Base-by-base conservation (phyloP, 495 filamentous ascomycete genomes). In the Monascus purpureus region DNA sequence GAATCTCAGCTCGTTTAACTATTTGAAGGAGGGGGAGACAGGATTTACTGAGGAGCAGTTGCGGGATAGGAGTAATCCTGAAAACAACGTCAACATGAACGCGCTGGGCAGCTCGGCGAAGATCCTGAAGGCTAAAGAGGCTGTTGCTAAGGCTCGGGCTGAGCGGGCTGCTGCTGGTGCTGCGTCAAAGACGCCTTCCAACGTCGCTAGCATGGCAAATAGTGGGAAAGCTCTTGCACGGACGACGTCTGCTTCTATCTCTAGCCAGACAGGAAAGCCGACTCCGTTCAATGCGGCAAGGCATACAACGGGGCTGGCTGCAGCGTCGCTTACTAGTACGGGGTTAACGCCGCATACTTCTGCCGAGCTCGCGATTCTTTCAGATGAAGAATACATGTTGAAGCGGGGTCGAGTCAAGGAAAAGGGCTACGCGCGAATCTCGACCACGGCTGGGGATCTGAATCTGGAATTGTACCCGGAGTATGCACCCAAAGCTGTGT, bases 331-430 rank as follows among this genome's bases (percentile, higher is more conserved):
- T 47, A 99, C 90, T 24, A 86, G 78, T 41, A 99, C 90, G 0
- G 87, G 88, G 16, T 55, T 96, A 30, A 96, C 92, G 9, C 87
- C 87, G 0, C 80, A 92, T 43, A 99, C 90, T 0, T 76, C 78
- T 37, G 75, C 65, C 40, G 84, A 92, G 40, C 72, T 85, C 32
- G 88, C 90, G 15, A 55, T 86, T 19, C 68, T 96, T 12, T 80
- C 80, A 1, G 83, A 93, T 36, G 90, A 99, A 56, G 84, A 95
- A 43, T 96, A 85, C 55, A 90, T 99, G 80, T 67, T 96, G 27
- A 81, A 83, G 43, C 82, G 87, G 8, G 77, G 74, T 28, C 76
- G 82, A 27, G 77, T 99, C 19, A 93, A 92, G 49, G 70, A 65
- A 40, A 88, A 83, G 40, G 92, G 86, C 31, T 96, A 94, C 58